Evolutionary conservation across 208 protist genomes (phyloP).

Genomic region (Lotmaria passim): DNA sequence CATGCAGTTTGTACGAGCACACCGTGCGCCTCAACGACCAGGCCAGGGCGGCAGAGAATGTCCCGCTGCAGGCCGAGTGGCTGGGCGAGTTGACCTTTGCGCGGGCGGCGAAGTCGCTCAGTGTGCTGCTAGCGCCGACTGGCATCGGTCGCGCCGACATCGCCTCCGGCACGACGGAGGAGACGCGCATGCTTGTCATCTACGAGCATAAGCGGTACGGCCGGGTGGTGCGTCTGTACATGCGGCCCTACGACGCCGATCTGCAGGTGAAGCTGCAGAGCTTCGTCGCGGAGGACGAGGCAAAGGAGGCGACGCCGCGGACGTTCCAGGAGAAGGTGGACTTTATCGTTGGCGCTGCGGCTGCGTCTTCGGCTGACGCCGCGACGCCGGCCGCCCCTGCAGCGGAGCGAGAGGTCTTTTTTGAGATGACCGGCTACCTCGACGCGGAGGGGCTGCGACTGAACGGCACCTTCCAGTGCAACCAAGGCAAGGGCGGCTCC

Average conservation of each 20-base stretch:
- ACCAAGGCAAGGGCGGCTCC: constrained; percentile 54
- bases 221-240: constrained; percentile 52
- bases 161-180: constrained; percentile 24
- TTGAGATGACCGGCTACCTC: constrained; percentile 51
- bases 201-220: constrained; percentile 70
- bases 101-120: constrained; percentile 24
- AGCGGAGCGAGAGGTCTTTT: constrained; percentile 22
- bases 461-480: constrained; percentile 61
- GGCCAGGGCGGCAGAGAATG: constrained; percentile 23
- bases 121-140: constrained; percentile 14
- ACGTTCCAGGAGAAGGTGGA: constrained; percentile 27
- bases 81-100: constrained; percentile 53
- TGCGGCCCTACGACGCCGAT: constrained; percentile 32
- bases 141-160: constrained; percentile 26
- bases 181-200: constrained; percentile 40
- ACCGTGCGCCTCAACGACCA: constrained; percentile 62
- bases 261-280: constrained; percentile 22
- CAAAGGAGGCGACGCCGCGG: background rate
- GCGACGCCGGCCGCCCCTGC: background rate
- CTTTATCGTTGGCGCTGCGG: constrained; percentile 18
- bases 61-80: constrained; percentile 77
- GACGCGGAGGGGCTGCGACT: constrained; percentile 83
- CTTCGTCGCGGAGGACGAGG: constrained; percentile 12
- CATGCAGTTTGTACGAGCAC: constrained; percentile 83
- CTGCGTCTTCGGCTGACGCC: background rate